Evolutionary conservation across 192 early-diverging fungal species (phyloP).

Genomic region (Gonapodya prolifera): DNA sequence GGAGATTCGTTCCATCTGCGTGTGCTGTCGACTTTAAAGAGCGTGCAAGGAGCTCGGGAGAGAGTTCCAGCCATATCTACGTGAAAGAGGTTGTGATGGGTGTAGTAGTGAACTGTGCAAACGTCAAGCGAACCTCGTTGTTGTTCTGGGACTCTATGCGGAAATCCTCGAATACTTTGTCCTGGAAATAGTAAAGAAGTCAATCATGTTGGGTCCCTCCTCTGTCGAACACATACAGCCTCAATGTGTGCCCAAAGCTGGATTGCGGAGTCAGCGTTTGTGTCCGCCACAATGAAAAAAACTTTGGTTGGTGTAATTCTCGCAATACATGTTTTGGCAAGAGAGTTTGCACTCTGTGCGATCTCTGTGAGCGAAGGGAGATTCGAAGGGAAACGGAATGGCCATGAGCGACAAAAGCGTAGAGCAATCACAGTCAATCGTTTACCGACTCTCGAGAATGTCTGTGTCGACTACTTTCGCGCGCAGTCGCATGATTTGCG

Average conservation of each 20-base stretch:
- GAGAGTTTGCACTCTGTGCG: not conserved
- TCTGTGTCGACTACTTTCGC: not conserved
- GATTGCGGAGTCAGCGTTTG: not conserved
- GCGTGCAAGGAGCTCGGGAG: not conserved
- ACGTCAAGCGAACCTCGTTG: not conserved
- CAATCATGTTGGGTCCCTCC: not conserved
- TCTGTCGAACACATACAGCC: not conserved
- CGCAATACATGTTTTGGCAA: not conserved
- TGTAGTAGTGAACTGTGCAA: not conserved
- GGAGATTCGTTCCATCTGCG: not conserved
- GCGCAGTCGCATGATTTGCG: not conserved
- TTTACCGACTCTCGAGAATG: not conserved
- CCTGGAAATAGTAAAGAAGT: not conserved
- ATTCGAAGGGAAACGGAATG: not conserved
- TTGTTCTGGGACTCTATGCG: not conserved
- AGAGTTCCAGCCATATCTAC: not conserved
- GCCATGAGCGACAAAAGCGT: not conserved
- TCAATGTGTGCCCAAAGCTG: not conserved
- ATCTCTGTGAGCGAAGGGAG: not conserved
- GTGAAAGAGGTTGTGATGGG: not conserved
- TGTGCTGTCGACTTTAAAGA: not conserved
- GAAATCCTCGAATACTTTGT: not conserved
- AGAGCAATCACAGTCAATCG: not conserved
- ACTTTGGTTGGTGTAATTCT: not conserved
- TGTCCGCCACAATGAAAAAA: not conserved